Percentiles rank a stretch among this genome's conserved stretches.
phyloP scores from a whole-genome alignment of 495 filamentous ascomycete species.

The Schizothecium vesticola region DNA sequence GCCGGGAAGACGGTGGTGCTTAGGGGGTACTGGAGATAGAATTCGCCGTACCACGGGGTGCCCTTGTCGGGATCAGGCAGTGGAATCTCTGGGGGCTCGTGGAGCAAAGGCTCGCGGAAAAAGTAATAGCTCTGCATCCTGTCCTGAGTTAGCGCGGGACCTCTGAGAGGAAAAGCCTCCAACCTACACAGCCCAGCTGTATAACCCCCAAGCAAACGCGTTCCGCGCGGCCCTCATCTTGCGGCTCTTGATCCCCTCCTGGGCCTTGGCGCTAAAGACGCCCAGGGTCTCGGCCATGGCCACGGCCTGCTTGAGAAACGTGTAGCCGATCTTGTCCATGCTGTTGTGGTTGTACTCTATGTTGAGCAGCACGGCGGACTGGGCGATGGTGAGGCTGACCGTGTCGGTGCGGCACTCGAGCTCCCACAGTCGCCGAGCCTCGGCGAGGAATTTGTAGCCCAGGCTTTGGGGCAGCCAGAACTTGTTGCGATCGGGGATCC shows the following conservation, averaged over 20 bases:
- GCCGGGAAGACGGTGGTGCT: conserved; percentile 13
- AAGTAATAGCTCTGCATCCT: conserved; percentile 22
- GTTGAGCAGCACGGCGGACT: conserved; percentile 19
- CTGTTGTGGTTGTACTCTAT: conserved; percentile 25
- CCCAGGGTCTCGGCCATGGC: conserved; percentile 16
- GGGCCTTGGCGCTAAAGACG: conserved; percentile 12
- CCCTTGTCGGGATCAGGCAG: conserved; percentile 22
- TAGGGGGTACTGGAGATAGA: conserved; percentile 29
- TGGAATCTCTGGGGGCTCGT: conserved; percentile 16
- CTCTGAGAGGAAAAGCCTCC: background rate
- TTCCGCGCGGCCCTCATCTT: background rate
- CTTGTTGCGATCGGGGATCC: conserved; percentile 21
- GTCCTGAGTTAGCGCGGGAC: background rate
- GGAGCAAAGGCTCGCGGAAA: conserved; percentile 15
- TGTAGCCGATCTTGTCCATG: conserved; percentile 25
- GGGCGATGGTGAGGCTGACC: conserved; percentile 22
- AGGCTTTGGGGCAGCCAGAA: conserved; percentile 28
- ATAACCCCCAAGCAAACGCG: background rate
- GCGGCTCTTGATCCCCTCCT: background rate
- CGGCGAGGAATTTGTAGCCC: conserved; percentile 28
- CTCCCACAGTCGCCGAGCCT: conserved; percentile 33
- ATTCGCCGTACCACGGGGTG: conserved; percentile 26
- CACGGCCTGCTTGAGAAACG: conserved; percentile 16
- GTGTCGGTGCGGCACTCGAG: conserved; percentile 15
- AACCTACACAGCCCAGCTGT: background rate